phyloP scores from a whole-genome alignment of 345 rosid species.

The Zanthoxylum bungeanum region DNA sequence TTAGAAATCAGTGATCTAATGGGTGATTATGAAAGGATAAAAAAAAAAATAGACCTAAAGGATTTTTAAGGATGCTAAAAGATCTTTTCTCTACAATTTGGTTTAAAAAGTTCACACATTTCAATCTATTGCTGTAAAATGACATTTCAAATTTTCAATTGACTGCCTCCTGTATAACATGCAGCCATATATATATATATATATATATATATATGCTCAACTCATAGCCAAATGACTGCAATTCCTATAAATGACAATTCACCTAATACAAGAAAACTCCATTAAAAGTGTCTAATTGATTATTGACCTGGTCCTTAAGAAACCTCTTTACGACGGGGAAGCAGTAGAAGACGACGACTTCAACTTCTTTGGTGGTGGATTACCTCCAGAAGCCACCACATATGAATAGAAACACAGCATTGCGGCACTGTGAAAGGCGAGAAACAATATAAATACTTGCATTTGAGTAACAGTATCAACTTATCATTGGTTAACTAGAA shows the following conservation, averaged over 20 bases:
- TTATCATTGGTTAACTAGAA: background rate
- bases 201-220: no score
- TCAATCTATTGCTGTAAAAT: background rate
- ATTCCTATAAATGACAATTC: background rate
- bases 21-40: no score
- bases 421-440: slow-evolving; percentile 52
- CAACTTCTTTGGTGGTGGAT: slow-evolving; percentile 92
- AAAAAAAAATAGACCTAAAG: no score
- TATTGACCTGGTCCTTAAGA: slow-evolving; percentile 6
- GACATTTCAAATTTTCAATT: background rate
- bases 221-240: slow-evolving; percentile 3
- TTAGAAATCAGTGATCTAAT: no score
- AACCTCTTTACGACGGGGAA: slow-evolving; percentile 27
- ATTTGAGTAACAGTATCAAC: background rate
- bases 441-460: background rate
- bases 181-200: background rate
- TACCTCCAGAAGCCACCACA: slow-evolving; percentile 86
- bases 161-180: background rate
- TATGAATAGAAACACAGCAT: slow-evolving; percentile 79
- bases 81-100: background rate
- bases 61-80: no score
- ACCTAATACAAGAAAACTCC: background rate
- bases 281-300: background rate
- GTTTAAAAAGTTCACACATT: background rate
- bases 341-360: slow-evolving; percentile 45